These are phyloP conservation scores for Termitomyces sp. DNA, from an alignment of 768 basidiomycete species.

Conservation along the genomic window DNA sequence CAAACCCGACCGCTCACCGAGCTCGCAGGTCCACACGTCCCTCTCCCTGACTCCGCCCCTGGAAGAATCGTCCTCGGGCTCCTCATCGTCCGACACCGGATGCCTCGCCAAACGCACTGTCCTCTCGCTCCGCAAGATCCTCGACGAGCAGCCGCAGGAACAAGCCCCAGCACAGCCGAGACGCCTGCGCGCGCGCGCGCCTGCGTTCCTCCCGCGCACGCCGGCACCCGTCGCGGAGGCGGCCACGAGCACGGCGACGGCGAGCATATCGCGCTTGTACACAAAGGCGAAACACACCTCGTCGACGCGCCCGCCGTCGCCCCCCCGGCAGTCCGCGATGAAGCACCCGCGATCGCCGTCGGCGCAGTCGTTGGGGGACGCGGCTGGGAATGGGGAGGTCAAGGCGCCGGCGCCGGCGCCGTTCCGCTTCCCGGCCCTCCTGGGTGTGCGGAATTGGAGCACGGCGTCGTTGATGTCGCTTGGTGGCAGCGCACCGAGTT, in stretches of 20 bases:
- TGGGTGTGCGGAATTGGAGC: not conserved
- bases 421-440: constrained; percentile 12
- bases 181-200: constrained; percentile 21
- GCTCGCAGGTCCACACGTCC: constrained; percentile 15
- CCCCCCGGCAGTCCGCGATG: constrained; percentile 44
- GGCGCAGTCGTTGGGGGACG: not conserved
- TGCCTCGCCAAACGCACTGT: constrained; percentile 59
- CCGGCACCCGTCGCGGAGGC: constrained; percentile 47
- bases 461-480: not conserved
- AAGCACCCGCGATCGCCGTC: constrained; percentile 18
- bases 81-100: constrained; percentile 45
- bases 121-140: constrained; percentile 62
- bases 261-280: constrained; percentile 71
- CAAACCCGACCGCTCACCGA: constrained; percentile 13
- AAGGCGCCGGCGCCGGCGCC: constrained; percentile 18
- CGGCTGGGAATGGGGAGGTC: not conserved
- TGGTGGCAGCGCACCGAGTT: constrained; percentile 35
- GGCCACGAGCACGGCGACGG: constrained; percentile 70
- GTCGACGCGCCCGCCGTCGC: constrained; percentile 57
- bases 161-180: not conserved
- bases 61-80: constrained; percentile 42
- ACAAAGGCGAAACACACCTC: constrained; percentile 53
- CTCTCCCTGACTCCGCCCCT: constrained; percentile 50
- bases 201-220: constrained; percentile 39
- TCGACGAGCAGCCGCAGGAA: constrained; percentile 45